phyloP scores from a whole-genome alignment of 176 grass and related monocot species.

The Canna indica region DNA sequence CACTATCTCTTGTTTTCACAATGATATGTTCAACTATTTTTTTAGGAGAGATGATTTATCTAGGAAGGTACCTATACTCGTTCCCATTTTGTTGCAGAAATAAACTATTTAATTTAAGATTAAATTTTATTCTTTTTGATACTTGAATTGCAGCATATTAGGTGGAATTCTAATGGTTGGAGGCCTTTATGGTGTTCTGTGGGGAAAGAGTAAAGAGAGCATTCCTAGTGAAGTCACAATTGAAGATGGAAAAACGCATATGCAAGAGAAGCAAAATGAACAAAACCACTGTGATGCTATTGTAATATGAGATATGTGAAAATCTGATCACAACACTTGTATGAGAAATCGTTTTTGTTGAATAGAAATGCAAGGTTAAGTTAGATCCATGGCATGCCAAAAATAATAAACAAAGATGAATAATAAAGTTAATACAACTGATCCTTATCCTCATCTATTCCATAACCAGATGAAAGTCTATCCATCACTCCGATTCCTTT shows the following conservation, averaged over 20 bases:
- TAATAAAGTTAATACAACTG: too few species aligned
- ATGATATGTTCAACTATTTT: conserved; percentile 23
- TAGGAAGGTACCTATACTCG: conserved; percentile 19
- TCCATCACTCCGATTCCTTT: too few species aligned
- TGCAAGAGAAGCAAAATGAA: neutral
- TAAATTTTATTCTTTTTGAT: neutral
- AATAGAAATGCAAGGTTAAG: too few species aligned
- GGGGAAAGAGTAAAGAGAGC: conserved; percentile 40
- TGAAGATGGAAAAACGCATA: neutral
- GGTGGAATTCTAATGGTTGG: conserved; percentile 30
- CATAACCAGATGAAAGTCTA: too few species aligned
- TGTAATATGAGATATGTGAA: neutral
- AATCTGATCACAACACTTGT: neutral
- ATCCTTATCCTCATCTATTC: too few species aligned
- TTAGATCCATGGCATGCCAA: too few species aligned
- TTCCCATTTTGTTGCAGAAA: neutral
- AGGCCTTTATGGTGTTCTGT: conserved; percentile 41
- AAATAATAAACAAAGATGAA: too few species aligned
- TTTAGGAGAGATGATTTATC: conserved; percentile 24
- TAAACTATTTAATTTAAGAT: neutral
- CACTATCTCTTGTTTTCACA: conserved; percentile 23
- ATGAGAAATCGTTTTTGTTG: too few species aligned
- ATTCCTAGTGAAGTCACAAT: neutral
- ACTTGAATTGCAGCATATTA: conserved; percentile 15
- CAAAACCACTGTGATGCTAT: neutral